Conservation (phyloP, 2,329 filamentous ascomycete species). For the Thelonectria discophora region DNA sequence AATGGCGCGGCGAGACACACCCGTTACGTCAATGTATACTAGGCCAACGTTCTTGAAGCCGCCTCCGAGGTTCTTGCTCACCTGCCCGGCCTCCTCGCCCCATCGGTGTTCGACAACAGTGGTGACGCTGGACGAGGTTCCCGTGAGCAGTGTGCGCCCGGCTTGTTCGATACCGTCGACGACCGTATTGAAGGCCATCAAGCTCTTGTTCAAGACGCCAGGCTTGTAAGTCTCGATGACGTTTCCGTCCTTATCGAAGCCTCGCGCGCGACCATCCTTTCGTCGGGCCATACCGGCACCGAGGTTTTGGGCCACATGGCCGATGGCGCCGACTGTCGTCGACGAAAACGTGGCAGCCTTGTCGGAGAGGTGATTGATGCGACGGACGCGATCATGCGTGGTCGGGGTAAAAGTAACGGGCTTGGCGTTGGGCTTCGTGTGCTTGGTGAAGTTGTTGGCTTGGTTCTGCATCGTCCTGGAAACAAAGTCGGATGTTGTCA, state of each 20-base stretch:
- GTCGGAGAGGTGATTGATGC: constrained; percentile 86
- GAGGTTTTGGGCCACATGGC: constrained; percentile 86
- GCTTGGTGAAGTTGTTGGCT: constrained; percentile 82
- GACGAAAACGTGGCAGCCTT: constrained; percentile 81
- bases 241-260: constrained; percentile 76
- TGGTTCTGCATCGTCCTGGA: constrained; percentile 79
- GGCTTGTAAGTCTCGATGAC: constrained; percentile 78
- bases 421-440: constrained; percentile 78
- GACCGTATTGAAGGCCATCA: constrained; percentile 96
- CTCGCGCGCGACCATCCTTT: constrained; percentile 63
- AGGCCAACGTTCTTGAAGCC: constrained; percentile 96
- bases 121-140: constrained; percentile 79
- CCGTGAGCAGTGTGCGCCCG: constrained; percentile 78
- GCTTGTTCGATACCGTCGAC: constrained; percentile 93
- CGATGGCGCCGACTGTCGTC: constrained; percentile 86
- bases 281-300: constrained; percentile 73
- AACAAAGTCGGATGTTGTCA: constrained; percentile 84
- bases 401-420: constrained; percentile 88
- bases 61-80: constrained; percentile 79
- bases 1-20: constrained; percentile 87
- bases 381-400: constrained; percentile 85
- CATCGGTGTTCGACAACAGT: constrained; percentile 91
- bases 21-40: constrained; percentile 96
- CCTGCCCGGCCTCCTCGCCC: constrained; percentile 82
- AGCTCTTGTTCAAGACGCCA: constrained; percentile 89